Conservation (phyloP, 208 protist species). For the Herpetomonas muscarum region DNA sequence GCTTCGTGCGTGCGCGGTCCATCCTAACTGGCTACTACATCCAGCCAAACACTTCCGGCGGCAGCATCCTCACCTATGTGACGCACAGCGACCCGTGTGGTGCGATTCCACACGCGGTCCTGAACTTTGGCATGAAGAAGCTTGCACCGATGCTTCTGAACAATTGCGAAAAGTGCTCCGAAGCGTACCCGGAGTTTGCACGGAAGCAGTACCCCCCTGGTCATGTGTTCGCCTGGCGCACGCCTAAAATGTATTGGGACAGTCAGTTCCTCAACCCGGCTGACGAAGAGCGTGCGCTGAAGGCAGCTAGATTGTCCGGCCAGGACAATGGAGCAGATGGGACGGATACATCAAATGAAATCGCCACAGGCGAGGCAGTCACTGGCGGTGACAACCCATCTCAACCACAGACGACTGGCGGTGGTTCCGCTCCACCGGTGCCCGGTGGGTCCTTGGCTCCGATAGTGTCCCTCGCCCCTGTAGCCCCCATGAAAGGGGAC, state of each 20-base stretch:
- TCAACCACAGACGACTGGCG: no score
- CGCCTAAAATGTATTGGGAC: conserved; percentile 78
- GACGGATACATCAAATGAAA: no score
- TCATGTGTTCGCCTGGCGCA: conserved; percentile 67
- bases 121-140: conserved; percentile 78
- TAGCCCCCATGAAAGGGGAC: conserved; percentile 32
- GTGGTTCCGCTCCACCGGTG: neutral
- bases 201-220: conserved; percentile 49
- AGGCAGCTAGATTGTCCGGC: no score
- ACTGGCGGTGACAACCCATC: no score
- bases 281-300: no score
- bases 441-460: neutral
- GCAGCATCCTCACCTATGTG: conserved; percentile 70
- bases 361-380: no score
- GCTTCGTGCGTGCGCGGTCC: conserved; percentile 74
- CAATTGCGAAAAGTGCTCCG: conserved; percentile 62
- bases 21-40: conserved; percentile 86
- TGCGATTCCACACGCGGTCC: conserved; percentile 71
- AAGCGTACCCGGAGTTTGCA: conserved; percentile 54
- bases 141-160: conserved; percentile 48
- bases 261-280: conserved; percentile 59
- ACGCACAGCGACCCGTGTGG: conserved; percentile 86
- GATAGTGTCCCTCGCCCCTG: conserved; percentile 35
- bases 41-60: conserved; percentile 29
- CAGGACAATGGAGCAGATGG: no score